These are phyloP conservation scores for Coccomyxa sp. DNA, from an alignment of 139 green algal species.

Conservation along the genomic window DNA sequence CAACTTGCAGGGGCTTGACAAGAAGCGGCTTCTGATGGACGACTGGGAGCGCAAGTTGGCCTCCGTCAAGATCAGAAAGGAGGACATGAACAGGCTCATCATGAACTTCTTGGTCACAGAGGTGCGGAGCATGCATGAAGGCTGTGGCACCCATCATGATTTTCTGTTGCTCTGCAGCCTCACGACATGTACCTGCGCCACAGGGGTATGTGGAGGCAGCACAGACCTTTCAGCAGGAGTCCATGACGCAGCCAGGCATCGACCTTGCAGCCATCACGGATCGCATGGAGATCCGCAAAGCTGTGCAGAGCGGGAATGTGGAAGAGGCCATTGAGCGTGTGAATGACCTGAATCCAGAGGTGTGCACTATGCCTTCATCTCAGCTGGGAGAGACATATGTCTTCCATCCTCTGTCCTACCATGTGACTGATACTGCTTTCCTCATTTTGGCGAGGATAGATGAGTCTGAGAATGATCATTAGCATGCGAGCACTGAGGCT, in stretches of 20 bases:
- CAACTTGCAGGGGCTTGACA: constrained; percentile 15
- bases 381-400: constrained; percentile 87
- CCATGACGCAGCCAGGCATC: constrained; percentile 60
- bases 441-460: no score
- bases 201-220: constrained; percentile 94
- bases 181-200: not conserved
- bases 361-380: constrained; percentile 80
- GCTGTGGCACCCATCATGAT: not conserved
- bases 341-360: constrained; percentile 89
- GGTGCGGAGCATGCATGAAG: constrained; percentile 32
- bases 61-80: constrained; percentile 63
- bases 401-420: not conserved
- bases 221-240: constrained; percentile 78
- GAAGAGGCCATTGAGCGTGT: constrained; percentile 81
- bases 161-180: no score
- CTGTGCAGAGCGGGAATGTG: constrained; percentile 77
- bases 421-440: no score
- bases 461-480: no score
- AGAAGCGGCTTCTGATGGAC: constrained; percentile 32
- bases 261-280: constrained; percentile 81
- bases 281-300: constrained; percentile 85
- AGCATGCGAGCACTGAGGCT: no score
- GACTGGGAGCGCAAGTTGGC: constrained; percentile 80
- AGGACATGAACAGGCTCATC: constrained; percentile 91
- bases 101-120: constrained; percentile 99